Conservation (phyloP, 208 protist genomes). For the Porcisia hertigi region DNA sequence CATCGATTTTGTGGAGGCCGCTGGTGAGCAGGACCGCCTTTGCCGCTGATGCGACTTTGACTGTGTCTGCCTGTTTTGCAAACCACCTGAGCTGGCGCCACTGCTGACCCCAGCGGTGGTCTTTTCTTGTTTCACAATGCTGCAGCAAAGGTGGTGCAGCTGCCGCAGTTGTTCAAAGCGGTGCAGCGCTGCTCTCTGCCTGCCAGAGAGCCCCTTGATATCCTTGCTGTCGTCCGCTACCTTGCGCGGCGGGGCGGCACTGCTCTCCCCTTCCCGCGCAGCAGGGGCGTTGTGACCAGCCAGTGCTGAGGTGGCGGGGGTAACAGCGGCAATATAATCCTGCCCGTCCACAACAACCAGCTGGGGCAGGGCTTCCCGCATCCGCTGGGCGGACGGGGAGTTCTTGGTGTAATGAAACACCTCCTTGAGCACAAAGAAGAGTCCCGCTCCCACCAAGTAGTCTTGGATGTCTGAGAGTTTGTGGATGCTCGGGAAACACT, state of each 20-base stretch:
- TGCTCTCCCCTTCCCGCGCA: background rate
- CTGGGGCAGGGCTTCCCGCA: conserved; percentile 20
- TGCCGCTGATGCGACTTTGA: background rate
- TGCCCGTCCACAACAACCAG: conserved; percentile 5
- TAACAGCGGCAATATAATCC: conserved; percentile 15
- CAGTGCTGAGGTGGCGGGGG: conserved; percentile 14
- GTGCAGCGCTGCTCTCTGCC: conserved; percentile 36
- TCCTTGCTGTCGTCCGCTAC: conserved; percentile 1
- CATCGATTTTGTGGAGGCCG: background rate
- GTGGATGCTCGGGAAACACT: conserved; percentile 85
- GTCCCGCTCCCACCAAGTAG: conserved; percentile 73
- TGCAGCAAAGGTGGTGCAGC: conserved; percentile 39
- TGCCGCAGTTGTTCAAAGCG: conserved; percentile 51
- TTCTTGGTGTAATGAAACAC: conserved; percentile 41
- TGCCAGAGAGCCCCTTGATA: conserved; percentile 30
- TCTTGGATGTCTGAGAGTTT: conserved; percentile 67
- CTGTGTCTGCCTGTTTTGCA: background rate
- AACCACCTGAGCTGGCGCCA: background rate
- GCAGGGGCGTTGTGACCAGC: background rate
- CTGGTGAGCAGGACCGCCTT: background rate
- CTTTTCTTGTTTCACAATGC: conserved; percentile 23
- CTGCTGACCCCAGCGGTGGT: background rate
- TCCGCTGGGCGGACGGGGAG: conserved; percentile 19
- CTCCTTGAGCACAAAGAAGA: conserved; percentile 82
- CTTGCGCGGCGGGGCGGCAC: background rate